Percentiles rank a stretch among this genome's conserved stretches.
Evolutionary conservation across 306 rosid species (phyloP).

Genomic region (Medicago arabica): DNA sequence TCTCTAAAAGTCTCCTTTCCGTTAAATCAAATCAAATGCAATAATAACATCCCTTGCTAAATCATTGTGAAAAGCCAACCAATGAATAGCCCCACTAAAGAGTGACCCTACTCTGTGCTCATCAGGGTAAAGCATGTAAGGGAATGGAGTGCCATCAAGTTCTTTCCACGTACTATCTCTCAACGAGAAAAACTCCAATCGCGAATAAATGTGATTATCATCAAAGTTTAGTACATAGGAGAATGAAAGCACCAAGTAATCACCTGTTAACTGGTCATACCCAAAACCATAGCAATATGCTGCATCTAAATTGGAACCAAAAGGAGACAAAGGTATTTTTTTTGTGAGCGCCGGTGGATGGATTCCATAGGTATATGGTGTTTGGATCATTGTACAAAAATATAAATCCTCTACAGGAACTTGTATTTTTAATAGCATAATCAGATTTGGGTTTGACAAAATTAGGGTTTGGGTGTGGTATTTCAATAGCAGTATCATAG

Average conservation of each 20-base stretch:
- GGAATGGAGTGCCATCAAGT: not conserved
- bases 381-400: not conserved
- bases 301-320: not conserved
- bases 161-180: slow-evolving; percentile 11
- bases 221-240: accelerated
- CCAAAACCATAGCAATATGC: not conserved
- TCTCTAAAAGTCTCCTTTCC: not conserved
- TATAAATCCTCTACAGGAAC: slow-evolving; percentile 18
- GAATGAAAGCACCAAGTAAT: not conserved
- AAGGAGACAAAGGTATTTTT: not conserved
- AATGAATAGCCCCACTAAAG: slow-evolving; percentile 27
- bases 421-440: not conserved
- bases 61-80: not conserved
- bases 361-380: not conserved
- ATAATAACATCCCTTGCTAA: not conserved
- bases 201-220: not conserved
- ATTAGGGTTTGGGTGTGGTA: not conserved
- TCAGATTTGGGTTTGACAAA: not conserved
- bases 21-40: slow-evolving; percentile 36
- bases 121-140: not conserved
- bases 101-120: not conserved
- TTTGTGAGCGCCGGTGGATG: not conserved
- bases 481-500: not conserved
- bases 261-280: slow-evolving; percentile 11
- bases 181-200: slow-evolving; percentile 3